Evolutionary conservation across 768 basidiomycete genomes (phyloP), one percentile per base, ranked within the genome.

Genomic region (Pulveroboletus sp.): DNA sequence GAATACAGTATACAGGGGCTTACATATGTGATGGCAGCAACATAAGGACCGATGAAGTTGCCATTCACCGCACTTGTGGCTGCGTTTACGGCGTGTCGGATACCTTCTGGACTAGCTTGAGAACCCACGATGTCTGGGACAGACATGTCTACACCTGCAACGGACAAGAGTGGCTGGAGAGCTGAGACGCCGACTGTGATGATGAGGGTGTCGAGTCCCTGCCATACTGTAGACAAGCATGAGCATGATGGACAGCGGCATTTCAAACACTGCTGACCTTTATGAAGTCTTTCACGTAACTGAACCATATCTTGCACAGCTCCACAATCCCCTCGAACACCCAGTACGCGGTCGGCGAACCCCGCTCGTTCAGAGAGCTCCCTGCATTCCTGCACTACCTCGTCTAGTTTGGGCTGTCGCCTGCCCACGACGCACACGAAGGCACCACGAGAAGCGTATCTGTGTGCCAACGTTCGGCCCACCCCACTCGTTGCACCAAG

Each of bases 401-500:
- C 73, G 3, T 78, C 71, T 4, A 94, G 62, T 28, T 77, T 73
- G 1, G 67, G 69, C 36, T 69, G 67, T 48, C 88, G 71, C 28
- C 92, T 75, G 1, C 86, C 89, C 7, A 91, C 83, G 14, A 93
- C 59, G 60, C 86, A 92, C 7, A 87, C 77, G 45, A 72, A 73
- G 7, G 89, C 89, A 7, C 91, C 91, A n/a, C 88, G 74, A 47
- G 71, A 63, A 5, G 87, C 83, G 57, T 94, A 94, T 54, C 76
- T 70, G 11, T 75, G 71, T 1, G 90, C 89, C 39, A 94, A 71
- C 5, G 77, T 72, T 38, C 78, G 75, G 1, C 93, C 93, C 24
- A 95, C 82, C 0, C 93, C 93, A 41, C 84, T 84, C 2, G 89
- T 86, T 1, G 86, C 91, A 6, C 93, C 93, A 7, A 96, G 66